Evolutionary conservation across 495 filamentous ascomycete genomes (phyloP).

Genomic region (Penicillium coffeae): DNA sequence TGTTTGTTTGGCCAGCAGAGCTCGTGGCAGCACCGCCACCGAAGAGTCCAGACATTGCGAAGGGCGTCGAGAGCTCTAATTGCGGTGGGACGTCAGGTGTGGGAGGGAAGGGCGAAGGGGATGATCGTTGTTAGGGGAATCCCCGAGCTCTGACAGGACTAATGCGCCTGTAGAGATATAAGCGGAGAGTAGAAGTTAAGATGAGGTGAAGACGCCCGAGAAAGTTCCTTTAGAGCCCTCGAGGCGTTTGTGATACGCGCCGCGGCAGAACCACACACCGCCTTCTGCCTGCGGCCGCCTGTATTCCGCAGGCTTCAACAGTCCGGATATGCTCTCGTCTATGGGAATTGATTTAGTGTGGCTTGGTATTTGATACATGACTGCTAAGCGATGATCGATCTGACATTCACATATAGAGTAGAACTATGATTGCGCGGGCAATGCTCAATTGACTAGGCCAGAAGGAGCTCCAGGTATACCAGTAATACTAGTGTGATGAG

Average conservation of each 20-base stretch:
- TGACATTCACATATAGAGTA: too few species aligned
- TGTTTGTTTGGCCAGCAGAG: constrained; percentile 54
- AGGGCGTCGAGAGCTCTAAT: constrained; percentile 6
- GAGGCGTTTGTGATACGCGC: constrained; percentile 1
- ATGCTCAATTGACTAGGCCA: too few species aligned
- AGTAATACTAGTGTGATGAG: too few species aligned
- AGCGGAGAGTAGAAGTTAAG: not conserved
- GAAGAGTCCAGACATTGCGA: constrained; percentile 58
- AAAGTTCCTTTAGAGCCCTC: not conserved
- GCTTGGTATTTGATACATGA: too few species aligned
- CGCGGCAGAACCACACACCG: constrained; percentile 6
- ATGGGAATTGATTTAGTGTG: too few species aligned
- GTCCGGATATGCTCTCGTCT: too few species aligned
- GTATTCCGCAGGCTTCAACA: too few species aligned
- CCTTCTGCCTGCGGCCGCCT: too few species aligned
- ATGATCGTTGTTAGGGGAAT: not conserved
- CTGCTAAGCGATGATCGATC: too few species aligned
- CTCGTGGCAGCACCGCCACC: constrained; percentile 44
- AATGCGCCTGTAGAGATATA: not conserved
- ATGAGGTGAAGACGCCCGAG: not conserved
- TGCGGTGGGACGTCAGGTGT: not conserved
- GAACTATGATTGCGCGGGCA: too few species aligned
- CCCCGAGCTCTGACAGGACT: not conserved
- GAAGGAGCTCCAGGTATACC: too few species aligned
- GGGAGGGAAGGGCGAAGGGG: not conserved